Evolutionary conservation across 1,284 basidiomycete species (phyloP).

Genomic region (Sporisorium iseilematis-ciliati): DNA sequence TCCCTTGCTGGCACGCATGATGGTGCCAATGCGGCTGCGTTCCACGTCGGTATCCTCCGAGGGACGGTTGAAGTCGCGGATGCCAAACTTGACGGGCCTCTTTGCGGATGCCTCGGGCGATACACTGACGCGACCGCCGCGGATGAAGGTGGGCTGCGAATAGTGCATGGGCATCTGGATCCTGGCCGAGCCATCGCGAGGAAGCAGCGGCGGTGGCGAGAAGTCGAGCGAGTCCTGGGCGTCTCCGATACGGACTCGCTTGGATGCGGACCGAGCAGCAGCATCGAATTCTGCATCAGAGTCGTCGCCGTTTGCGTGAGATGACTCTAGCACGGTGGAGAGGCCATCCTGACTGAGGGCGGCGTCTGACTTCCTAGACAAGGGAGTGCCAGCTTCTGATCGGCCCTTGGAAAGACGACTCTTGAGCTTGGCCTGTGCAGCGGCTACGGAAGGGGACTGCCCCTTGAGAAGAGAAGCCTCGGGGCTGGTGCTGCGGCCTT

Average conservation of each 20-base stretch:
- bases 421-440: slow-evolving; percentile 29
- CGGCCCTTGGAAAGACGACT: slow-evolving; percentile 29
- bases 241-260: slow-evolving; percentile 30
- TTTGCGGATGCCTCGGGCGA: slow-evolving; percentile 46
- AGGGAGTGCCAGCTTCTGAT: slow-evolving; percentile 12
- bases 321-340: not conserved
- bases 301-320: slow-evolving; percentile 16
- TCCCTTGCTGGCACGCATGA: slow-evolving; percentile 14
- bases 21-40: slow-evolving; percentile 9
- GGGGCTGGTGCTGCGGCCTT: slow-evolving; percentile 43
- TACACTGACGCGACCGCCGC: slow-evolving; percentile 46
- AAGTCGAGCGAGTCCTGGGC: slow-evolving; percentile 31
- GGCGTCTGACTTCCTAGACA: slow-evolving; percentile 18
- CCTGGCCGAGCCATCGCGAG: slow-evolving; percentile 39
- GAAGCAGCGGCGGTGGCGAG: slow-evolving; percentile 49
- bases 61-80: slow-evolving; percentile 18
- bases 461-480: slow-evolving; percentile 25
- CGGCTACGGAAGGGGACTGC: slow-evolving; percentile 13
- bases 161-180: slow-evolving; percentile 41
- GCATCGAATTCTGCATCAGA: slow-evolving; percentile 36
- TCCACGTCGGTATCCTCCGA: slow-evolving; percentile 1
- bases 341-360: not conserved
- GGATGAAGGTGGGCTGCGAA: slow-evolving; percentile 51
- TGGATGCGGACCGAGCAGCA: slow-evolving; percentile 3
- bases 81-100: slow-evolving; percentile 30